A percentile compares a stretch with the other conserved stretches of the same genome.
Evolutionary conservation across 768 basidiomycete genomes (phyloP).

Genomic region (Lactarius trivialis): DNA sequence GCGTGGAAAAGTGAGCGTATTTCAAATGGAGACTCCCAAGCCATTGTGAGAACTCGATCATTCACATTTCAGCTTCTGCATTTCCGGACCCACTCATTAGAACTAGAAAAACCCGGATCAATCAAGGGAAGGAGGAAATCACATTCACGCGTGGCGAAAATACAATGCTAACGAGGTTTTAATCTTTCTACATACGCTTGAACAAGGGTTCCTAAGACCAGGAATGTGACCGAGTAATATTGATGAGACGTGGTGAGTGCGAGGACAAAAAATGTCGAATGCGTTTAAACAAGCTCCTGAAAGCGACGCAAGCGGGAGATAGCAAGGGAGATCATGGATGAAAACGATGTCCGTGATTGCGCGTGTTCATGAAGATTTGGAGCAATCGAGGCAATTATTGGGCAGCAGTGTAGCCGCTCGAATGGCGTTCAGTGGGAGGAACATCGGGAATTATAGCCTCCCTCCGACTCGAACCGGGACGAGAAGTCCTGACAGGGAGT

Average conservation of each 20-base stretch:
- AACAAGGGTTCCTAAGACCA: constrained; percentile 12
- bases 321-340: constrained; percentile 14
- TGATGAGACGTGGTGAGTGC: constrained; percentile 11
- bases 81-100: neutral
- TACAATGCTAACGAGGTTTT: constrained; percentile 17
- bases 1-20: neutral
- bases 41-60: neutral
- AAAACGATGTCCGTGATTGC: constrained; percentile 11
- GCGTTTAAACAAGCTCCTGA: neutral
- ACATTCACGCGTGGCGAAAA: constrained; percentile 11
- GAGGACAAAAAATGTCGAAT: constrained; percentile 8
- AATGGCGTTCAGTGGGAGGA: neutral
- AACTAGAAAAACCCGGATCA: neutral
- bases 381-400: constrained; percentile 17
- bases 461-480: constrained; percentile 31
- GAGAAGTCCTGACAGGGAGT: constrained; percentile 23
- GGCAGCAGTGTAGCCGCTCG: constrained; percentile 6
- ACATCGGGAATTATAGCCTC: constrained; percentile 12
- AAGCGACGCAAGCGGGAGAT: constrained; percentile 14
- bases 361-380: neutral
- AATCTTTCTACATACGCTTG: constrained; percentile 20
- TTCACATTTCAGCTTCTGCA: neutral
- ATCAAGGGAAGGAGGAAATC: neutral
- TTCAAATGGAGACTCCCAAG: neutral
- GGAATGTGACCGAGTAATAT: constrained; percentile 6